phyloP scores from a whole-genome alignment of 148 eudicot genomes.

The Rhododendron molle region DNA sequence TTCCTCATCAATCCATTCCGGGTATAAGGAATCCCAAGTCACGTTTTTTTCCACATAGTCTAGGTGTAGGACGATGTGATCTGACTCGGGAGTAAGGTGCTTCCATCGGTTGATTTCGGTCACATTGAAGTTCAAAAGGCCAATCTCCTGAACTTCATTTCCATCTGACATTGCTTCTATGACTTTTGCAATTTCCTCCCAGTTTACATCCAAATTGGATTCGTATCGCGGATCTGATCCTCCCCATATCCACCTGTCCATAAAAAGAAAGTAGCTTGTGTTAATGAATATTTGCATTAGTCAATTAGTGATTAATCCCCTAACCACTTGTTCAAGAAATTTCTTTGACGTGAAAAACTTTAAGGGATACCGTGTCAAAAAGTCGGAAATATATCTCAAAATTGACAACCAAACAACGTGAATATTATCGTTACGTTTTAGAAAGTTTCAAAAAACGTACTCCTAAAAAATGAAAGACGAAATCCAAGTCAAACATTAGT shows the following conservation, averaged over 20 bases:
- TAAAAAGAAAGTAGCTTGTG: constrained; percentile 22
- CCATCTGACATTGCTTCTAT: constrained; percentile 23
- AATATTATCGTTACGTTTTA: no score
- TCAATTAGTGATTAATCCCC: not conserved
- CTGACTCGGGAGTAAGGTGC: constrained; percentile 34
- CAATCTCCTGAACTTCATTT: constrained; percentile 39
- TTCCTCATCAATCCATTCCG: constrained; percentile 97
- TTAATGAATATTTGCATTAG: not conserved
- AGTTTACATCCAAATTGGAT: constrained; percentile 47
- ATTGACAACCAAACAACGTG: no score
- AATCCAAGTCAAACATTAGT: no score
- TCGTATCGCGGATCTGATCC: constrained; percentile 52
- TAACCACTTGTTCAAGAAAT: not conserved
- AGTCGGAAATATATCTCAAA: no score
- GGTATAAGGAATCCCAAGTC: constrained; percentile 77
- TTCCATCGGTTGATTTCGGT: constrained; percentile 51
- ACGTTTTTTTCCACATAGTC: constrained; percentile 41
- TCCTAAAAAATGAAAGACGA: not conserved
- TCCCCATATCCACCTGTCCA: constrained; percentile 62
- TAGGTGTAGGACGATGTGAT: constrained; percentile 38
- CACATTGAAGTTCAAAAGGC: constrained; percentile 60
- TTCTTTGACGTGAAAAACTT: not conserved
- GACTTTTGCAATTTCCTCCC: constrained; percentile 50
- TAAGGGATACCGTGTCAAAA: not conserved
- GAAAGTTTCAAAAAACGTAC: not conserved